Percentiles rank a stretch among this genome's conserved stretches.
phyloP scores from a whole-genome alignment of 805 yeast species.

The Candida schatavii region DNA sequence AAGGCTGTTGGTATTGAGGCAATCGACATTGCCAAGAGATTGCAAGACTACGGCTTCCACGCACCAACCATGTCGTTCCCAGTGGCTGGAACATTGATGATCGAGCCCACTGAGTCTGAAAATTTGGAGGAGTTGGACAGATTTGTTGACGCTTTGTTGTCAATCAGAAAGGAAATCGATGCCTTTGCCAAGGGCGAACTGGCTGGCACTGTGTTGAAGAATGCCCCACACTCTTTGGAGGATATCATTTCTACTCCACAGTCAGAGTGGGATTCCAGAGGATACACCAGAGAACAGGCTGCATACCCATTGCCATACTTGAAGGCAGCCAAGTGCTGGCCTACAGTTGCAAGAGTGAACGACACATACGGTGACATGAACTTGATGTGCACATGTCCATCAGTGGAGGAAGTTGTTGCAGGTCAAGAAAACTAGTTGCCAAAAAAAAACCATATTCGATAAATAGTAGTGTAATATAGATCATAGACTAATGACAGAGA shows the following conservation, averaged over 20 bases:
- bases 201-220: conserved; percentile 69
- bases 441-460: too few species aligned
- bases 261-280: conserved; percentile 77
- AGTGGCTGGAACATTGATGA: conserved; percentile 94
- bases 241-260: conserved; percentile 64
- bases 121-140: conserved; percentile 84
- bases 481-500: too few species aligned
- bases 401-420: conserved; percentile 71
- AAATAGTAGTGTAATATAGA: too few species aligned
- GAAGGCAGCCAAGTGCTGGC: conserved; percentile 85
- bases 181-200: conserved; percentile 65
- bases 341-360: conserved; percentile 87
- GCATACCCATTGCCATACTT: conserved; percentile 85
- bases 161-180: conserved; percentile 79
- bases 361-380: conserved; percentile 94
- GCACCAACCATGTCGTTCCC: conserved; percentile 99
- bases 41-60: conserved; percentile 98
- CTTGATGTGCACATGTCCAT: conserved; percentile 89
- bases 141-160: conserved; percentile 81
- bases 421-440: too few species aligned
- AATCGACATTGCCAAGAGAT: conserved; percentile 92
- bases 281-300: conserved; percentile 89
- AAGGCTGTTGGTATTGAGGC: conserved; percentile 84
- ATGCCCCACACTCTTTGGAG: conserved; percentile 87
- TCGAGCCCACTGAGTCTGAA: conserved; percentile 97